Evolutionary conservation across 495 filamentous ascomycete species (phyloP).

Genomic region (Hyaloscypha hepaticicola): DNA sequence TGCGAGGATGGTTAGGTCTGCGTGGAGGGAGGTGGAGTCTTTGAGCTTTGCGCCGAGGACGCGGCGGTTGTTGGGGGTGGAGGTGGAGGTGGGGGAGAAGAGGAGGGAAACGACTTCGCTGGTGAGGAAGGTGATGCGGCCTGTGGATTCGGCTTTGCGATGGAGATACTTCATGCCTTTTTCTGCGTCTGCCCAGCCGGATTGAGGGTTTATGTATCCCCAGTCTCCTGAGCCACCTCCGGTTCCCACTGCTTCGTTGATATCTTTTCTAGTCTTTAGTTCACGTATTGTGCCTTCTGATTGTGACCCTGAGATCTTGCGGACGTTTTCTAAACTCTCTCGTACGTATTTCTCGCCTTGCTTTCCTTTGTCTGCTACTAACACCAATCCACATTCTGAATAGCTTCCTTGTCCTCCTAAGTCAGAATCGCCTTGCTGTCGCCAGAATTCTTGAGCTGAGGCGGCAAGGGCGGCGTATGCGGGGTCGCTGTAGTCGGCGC

Average conservation of each 20-base stretch:
- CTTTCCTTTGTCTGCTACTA: slow-evolving; percentile 56
- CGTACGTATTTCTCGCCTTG: slow-evolving; percentile 61
- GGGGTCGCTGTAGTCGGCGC: slow-evolving; percentile 76
- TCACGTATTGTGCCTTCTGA: slow-evolving; percentile 48
- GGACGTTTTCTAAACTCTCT: slow-evolving; percentile 27
- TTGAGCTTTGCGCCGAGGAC: slow-evolving; percentile 50
- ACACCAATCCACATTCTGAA: slow-evolving; percentile 68
- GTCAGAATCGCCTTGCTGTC: slow-evolving; percentile 48
- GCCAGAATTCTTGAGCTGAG: slow-evolving; percentile 69
- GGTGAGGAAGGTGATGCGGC: slow-evolving; percentile 61
- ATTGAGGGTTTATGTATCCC: slow-evolving; percentile 79
- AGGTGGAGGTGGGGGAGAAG: slow-evolving; percentile 46
- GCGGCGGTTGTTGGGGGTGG: slow-evolving; percentile 41
- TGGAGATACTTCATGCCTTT: slow-evolving; percentile 65
- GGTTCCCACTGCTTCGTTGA: slow-evolving; percentile 46
- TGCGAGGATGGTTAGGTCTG: slow-evolving; percentile 76
- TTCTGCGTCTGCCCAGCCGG: slow-evolving; percentile 85
- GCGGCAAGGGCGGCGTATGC: slow-evolving; percentile 69
- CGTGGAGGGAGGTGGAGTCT: slow-evolving; percentile 53
- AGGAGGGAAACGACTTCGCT: slow-evolving; percentile 46
- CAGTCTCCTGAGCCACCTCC: slow-evolving; percentile 54
- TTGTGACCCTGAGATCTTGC: slow-evolving; percentile 34
- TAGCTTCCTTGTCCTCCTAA: slow-evolving; percentile 69
- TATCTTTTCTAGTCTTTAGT: slow-evolving; percentile 48
- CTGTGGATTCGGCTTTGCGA: slow-evolving; percentile 49